Evolutionary conservation across 345 rosid species (phyloP).

Genomic region (Linum trigynum): DNA sequence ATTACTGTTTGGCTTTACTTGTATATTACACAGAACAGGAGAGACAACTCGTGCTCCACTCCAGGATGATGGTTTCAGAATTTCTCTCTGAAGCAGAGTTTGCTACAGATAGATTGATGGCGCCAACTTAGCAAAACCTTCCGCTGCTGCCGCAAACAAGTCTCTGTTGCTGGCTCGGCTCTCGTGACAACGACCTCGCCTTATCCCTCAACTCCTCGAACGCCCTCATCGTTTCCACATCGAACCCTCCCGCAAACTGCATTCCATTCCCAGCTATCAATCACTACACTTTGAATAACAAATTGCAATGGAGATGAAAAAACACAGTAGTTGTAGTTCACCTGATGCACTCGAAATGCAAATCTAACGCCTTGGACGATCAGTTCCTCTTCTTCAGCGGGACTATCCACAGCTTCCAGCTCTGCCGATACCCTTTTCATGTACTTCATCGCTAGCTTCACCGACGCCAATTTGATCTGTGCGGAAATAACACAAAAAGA

Average conservation of each 20-base stretch:
- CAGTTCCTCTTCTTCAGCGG: conserved; percentile 90
- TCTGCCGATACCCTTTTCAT: conserved; percentile 94
- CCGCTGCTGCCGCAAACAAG: neutral
- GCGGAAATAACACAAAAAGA: neutral
- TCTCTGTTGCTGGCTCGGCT: too few relatives aligned
- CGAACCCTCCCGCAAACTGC: neutral
- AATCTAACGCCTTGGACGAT: conserved; percentile 88
- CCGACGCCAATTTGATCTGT: conserved; percentile 84
- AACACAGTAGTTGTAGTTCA: conserved; percentile 10
- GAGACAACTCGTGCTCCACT: too few relatives aligned
- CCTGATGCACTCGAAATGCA: conserved; percentile 99
- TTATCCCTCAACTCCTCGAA: neutral
- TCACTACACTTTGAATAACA: neutral
- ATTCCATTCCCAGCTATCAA: neutral
- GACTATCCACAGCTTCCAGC: conserved; percentile 51
- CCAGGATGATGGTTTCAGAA: neutral
- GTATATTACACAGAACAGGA: too few relatives aligned
- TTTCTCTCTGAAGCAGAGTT: conserved; percentile 1
- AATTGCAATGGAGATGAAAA: too few relatives aligned
- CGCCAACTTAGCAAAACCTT: neutral
- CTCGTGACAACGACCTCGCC: neutral
- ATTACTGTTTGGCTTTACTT: too few relatives aligned
- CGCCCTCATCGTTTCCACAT: neutral
- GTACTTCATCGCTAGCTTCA: conserved; percentile 88
- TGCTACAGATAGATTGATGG: neutral